phyloP scores from a whole-genome alignment of 495 filamentous ascomycete genomes.

The Platismatia glauca region DNA sequence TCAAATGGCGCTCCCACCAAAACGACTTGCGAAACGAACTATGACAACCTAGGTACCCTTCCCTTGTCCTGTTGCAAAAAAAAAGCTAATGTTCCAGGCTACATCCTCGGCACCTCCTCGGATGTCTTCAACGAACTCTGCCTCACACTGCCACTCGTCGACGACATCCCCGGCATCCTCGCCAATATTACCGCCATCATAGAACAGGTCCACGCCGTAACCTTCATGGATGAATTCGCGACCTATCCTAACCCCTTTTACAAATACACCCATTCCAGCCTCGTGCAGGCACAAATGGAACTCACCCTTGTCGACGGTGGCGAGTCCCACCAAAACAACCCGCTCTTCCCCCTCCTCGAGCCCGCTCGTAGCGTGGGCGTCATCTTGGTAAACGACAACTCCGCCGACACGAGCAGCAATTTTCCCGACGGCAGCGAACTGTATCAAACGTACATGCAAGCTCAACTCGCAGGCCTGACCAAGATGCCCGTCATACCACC shows the following conservation, averaged over 20 bases:
- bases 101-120: slow-evolving; percentile 38
- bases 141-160: slow-evolving; percentile 17
- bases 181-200: slow-evolving; percentile 22
- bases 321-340: slow-evolving; percentile 37
- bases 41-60: slow-evolving; percentile 37
- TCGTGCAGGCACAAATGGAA: slow-evolving; percentile 24
- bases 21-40: slow-evolving; percentile 33
- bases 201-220: slow-evolving; percentile 19
- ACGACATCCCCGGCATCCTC: slow-evolving; percentile 11
- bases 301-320: slow-evolving; percentile 39
- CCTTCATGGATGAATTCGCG: slow-evolving; percentile 28
- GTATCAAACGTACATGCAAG: slow-evolving; percentile 32
- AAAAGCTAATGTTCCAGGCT: slow-evolving; percentile 16
- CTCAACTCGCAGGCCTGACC: slow-evolving; percentile 25
- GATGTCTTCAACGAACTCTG: slow-evolving; percentile 34
- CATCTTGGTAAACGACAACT: slow-evolving; percentile 41
- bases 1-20: slow-evolving; percentile 26
- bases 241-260: slow-evolving; percentile 40
- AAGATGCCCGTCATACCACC: slow-evolving; percentile 38
- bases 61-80: background rate
- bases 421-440: slow-evolving; percentile 38
- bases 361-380: slow-evolving; percentile 33
- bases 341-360: slow-evolving; percentile 39
- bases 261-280: slow-evolving; percentile 27
- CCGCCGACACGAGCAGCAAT: slow-evolving; percentile 32